Evolutionary conservation across 139 green algal species (phyloP).

Genomic region (Chlorella sp.): DNA sequence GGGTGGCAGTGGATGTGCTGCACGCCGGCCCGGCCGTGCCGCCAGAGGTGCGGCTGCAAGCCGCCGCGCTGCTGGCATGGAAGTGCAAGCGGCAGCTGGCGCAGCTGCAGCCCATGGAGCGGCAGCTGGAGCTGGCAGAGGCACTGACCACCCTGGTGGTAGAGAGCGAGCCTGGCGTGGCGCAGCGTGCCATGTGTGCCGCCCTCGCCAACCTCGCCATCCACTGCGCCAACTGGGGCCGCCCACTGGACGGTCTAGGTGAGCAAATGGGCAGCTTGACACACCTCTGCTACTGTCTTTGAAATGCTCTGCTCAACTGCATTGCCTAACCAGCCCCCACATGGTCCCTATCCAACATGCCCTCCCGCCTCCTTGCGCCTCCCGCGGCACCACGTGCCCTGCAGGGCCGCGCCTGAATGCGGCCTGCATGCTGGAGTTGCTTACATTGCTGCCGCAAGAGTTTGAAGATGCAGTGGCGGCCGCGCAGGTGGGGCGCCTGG

Average conservation of each 20-base stretch:
- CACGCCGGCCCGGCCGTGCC: too few relatives aligned
- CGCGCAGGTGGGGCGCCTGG: background rate
- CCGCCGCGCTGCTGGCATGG: conserved; percentile 27
- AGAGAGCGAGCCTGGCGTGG: background rate
- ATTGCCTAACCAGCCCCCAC: too few relatives aligned
- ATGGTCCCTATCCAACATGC: background rate
- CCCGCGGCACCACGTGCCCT: background rate
- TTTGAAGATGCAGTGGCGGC: conserved; percentile 39
- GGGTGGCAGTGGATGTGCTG: conserved; percentile 6
- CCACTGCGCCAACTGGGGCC: conserved; percentile 10
- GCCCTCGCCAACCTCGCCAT: conserved; percentile 38
- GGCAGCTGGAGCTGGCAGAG: conserved; percentile 17
- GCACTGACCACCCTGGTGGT: background rate
- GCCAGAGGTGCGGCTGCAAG: conserved; percentile 25
- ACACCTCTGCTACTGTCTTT: too few relatives aligned
- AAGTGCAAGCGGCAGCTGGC: conserved; percentile 39
- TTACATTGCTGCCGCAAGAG: conserved; percentile 36
- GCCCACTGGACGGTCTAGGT: conserved; percentile 32
- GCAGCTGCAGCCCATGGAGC: conserved; percentile 36
- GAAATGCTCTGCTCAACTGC: too few relatives aligned
- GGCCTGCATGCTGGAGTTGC: conserved; percentile 27
- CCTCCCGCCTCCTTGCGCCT: background rate
- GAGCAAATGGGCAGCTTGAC: background rate
- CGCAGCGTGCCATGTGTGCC: background rate
- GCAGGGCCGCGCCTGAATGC: conserved; percentile 10